Conservation (phyloP, 148 eudicot genomes). For the Limonium bicolor region DNA sequence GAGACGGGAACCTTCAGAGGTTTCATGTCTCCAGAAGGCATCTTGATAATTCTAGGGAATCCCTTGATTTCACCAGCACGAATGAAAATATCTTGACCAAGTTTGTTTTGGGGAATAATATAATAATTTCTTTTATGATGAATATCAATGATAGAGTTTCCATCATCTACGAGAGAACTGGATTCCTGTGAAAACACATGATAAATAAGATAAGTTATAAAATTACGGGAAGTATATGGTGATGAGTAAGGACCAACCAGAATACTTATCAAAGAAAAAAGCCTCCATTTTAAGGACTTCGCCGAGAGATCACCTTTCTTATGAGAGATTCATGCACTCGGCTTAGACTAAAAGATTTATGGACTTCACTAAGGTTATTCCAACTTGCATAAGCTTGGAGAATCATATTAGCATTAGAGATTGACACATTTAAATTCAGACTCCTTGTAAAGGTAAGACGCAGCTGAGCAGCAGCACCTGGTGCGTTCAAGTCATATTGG, state of each 20-base stretch:
- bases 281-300: too few species aligned
- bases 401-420: slow-evolving; percentile 78
- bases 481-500: slow-evolving; percentile 59
- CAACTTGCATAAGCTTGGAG: slow-evolving; percentile 99
- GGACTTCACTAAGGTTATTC: slow-evolving; percentile 61
- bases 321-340: too few species aligned
- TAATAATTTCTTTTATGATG: slow-evolving; percentile 60
- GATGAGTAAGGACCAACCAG: too few species aligned
- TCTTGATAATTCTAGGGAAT: slow-evolving; percentile 47
- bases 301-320: too few species aligned
- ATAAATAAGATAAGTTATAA: neutral
- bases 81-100: slow-evolving; percentile 82
- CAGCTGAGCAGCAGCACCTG: slow-evolving; percentile 83
- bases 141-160: slow-evolving; percentile 34
- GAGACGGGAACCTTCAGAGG: slow-evolving; percentile 72
- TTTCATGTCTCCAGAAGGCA: slow-evolving; percentile 85
- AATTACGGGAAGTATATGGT: too few species aligned
- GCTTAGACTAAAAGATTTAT: slow-evolving; percentile 35
- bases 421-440: slow-evolving; percentile 75
- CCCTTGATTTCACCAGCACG: slow-evolving; percentile 60
- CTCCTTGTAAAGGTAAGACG: slow-evolving; percentile 74
- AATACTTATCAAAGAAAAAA: too few species aligned
- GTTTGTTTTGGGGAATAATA: slow-evolving; percentile 78
- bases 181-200: slow-evolving; percentile 61
- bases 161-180: slow-evolving; percentile 29